Base-by-base conservation (phyloP, 1,139 yeast genomes). In the Entelexis sorbosivorans region DNA sequence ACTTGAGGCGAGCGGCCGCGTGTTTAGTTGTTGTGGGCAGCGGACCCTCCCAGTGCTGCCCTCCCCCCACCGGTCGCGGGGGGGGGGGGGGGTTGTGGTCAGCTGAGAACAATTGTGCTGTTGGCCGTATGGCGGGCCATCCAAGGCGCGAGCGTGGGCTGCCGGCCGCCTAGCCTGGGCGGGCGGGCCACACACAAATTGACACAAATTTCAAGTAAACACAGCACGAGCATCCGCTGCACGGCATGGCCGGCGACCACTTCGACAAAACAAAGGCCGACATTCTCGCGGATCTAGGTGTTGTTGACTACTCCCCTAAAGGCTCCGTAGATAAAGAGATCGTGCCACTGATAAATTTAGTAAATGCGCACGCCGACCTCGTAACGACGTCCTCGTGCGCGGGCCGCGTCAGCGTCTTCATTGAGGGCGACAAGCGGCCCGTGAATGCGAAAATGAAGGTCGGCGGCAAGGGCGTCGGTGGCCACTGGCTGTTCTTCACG, bases 341-440 rank as follows among this genome's bases (percentile, higher is more conserved):
- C 58, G 61, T 81, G 17, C 95, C 95, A 1, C 73, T 86, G 24
- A 84, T 86, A 53, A 65, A 76, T 19, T 66, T 80, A 34, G 82
- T 86, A 59, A 86, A 86, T 61, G 59, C 73, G 1, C 77, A 78
- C 58, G 61, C 66, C 0, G 79, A 82, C 59, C 76, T 83, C 80
- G 91, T 86, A 9, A 86, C 95, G 2, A 85, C 95, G 0, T 83
- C 94, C 0, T 82, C 93, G 14, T 86, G 96, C 58, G 84, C 95
- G 0, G 96, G 96, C 1, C 69, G 96, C 62, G 82, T 86, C 1
- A 80, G 89, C 51, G 87, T 86, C 0, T 86, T 82, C 62, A 66
- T 82, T 3, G 95, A 85, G 63, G 95, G 95, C 1, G 55, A 56
- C 28, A 67, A 63, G 53, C 34, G 46, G 34, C 54, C 52, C 17